These are phyloP conservation scores for Oemleria cerasiformis DNA, from an alignment of 306 rosid genomes.

Conservation along the genomic window DNA sequence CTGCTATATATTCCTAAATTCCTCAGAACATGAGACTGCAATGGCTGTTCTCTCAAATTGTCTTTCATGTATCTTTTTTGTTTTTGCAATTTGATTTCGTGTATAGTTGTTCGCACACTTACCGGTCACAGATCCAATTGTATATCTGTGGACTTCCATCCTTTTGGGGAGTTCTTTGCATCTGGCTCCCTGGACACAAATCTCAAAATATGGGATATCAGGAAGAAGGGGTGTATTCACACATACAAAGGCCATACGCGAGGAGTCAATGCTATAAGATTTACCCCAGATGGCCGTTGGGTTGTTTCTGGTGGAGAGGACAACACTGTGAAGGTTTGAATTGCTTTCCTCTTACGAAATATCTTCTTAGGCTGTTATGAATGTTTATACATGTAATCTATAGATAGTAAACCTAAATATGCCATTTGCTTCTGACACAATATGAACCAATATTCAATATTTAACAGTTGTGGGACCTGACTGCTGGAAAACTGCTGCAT, in stretches of 20 bases:
- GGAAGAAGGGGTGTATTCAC: conserved; percentile 98
- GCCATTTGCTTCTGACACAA: background rate
- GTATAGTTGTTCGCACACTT: conserved; percentile 93
- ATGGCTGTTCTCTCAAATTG: background rate
- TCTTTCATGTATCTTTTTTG: background rate
- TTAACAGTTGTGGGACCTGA: conserved; percentile 93
- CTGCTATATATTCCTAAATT: conserved; percentile 24
- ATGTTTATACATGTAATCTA: background rate
- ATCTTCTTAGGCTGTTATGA: background rate
- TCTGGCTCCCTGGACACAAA: conserved; percentile 95
- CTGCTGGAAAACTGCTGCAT: conserved; percentile 94
- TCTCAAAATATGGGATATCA: conserved; percentile 98
- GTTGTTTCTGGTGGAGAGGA: conserved; percentile 99
- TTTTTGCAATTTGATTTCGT: conserved; percentile 26
- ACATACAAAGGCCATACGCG: conserved; percentile 99
- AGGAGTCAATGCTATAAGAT: conserved; percentile 95
- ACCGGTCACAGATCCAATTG: conserved; percentile 98
- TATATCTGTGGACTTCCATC: conserved; percentile 94
- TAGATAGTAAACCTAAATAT: background rate
- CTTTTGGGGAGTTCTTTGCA: conserved; percentile 98
- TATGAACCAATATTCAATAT: conserved; percentile 19
- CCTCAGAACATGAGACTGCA: background rate
- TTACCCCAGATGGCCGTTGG: conserved; percentile 99
- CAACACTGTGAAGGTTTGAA: conserved; percentile 88
- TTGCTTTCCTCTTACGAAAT: conserved; percentile 18